phyloP scores from a whole-genome alignment of 257 asterid species.

The Mentha longifolia region DNA sequence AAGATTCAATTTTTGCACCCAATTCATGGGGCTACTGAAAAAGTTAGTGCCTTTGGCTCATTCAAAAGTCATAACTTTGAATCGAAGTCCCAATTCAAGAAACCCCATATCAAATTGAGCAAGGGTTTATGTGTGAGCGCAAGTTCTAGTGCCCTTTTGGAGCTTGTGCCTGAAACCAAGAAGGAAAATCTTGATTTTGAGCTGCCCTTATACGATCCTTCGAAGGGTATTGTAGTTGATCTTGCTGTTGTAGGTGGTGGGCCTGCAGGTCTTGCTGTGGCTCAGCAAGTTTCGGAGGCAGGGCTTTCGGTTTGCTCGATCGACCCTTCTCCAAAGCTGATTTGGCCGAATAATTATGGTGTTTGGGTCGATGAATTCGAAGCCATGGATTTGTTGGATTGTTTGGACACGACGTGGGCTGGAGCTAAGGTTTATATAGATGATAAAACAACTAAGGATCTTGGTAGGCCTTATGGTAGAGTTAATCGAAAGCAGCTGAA shows the following conservation, averaged over 20 bases:
- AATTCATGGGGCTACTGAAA: slow-evolving; percentile 56
- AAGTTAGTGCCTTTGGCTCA: slow-evolving; percentile 52
- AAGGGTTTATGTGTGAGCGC: slow-evolving; percentile 50
- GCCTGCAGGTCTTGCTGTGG: slow-evolving; percentile 97
- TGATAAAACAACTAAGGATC: slow-evolving; percentile 67
- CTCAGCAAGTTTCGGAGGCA: slow-evolving; percentile 97
- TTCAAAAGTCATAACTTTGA: slow-evolving; percentile 60
- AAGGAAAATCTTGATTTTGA: slow-evolving; percentile 94
- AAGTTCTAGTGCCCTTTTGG: slow-evolving; percentile 68
- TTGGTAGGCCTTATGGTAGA: slow-evolving; percentile 88
- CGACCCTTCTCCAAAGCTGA: slow-evolving; percentile 87
- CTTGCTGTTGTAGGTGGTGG: slow-evolving; percentile 98
- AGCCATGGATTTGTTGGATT: slow-evolving; percentile 96
- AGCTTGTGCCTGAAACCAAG: slow-evolving; percentile 92
- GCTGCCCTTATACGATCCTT: slow-evolving; percentile 83
- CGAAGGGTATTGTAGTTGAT: slow-evolving; percentile 71
- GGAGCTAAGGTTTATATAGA: slow-evolving; percentile 77
- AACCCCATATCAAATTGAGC: slow-evolving; percentile 42
- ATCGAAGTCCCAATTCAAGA: slow-evolving; percentile 44
- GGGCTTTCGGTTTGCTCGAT: slow-evolving; percentile 93
- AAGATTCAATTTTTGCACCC: slow-evolving; percentile 79
- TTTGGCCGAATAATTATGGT: slow-evolving; percentile 98
- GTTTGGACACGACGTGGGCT: slow-evolving; percentile 93
- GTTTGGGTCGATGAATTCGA: slow-evolving; percentile 99
- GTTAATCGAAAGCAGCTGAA: slow-evolving; percentile 86